Conservation (phyloP, 78 protist genomes). For the Planoprotostelium fungivorum region DNA sequence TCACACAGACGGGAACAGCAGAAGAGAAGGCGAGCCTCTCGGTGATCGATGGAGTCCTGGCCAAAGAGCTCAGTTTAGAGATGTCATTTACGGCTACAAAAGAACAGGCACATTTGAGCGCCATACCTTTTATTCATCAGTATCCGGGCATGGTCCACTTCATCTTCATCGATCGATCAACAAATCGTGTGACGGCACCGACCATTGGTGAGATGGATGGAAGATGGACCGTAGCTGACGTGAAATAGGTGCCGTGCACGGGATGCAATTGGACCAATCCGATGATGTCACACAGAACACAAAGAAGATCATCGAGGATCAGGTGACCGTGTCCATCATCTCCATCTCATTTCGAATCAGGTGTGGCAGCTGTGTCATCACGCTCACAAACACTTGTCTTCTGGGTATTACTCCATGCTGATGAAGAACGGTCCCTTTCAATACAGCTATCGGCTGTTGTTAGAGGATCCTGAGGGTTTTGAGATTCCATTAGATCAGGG, state of each 20-base stretch:
- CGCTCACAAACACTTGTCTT: slow-evolving; percentile 3
- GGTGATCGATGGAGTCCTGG: background rate
- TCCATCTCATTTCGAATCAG: background rate
- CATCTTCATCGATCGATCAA: slow-evolving; percentile 1
- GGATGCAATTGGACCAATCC: background rate
- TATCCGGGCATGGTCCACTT: slow-evolving; percentile 16
- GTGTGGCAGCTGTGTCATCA: slow-evolving; percentile 6
- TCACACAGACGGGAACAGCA: background rate
- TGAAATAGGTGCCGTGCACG: background rate
- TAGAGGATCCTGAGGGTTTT: slow-evolving; percentile 1
- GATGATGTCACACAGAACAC: background rate
- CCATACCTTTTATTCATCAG: background rate
- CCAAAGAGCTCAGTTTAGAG: background rate
- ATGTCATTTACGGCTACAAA: background rate
- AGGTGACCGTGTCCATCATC: background rate
- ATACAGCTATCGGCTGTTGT: slow-evolving; percentile 1
- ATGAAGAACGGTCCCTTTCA: slow-evolving; percentile 9
- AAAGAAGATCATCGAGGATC: background rate
- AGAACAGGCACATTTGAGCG: background rate
- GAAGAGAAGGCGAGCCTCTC: background rate
- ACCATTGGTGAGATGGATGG: slow-evolving; percentile 1
- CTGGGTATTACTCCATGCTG: slow-evolving; percentile 3
- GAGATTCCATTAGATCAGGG: slow-evolving; percentile 3
- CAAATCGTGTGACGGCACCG: background rate
- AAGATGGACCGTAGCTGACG: background rate